Base-by-base conservation (phyloP, 225 moss, liverwort and hornwort genomes). In the Rhytidiadelphus loreus region DNA sequence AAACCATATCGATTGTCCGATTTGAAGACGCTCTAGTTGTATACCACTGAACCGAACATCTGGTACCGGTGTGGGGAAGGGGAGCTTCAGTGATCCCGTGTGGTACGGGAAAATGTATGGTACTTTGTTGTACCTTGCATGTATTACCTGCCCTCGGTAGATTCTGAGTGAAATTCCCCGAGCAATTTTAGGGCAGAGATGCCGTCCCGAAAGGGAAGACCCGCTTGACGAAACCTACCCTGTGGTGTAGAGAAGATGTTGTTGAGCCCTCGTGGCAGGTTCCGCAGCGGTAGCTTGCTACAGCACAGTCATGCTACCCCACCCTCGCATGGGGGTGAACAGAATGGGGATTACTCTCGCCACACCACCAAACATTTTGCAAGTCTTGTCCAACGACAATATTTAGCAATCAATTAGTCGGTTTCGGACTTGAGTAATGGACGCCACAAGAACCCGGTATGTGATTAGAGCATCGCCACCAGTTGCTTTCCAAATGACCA, bases 41-140 rank as follows among this genome's bases (percentile, higher is more conserved):
- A 28, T 39, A 2, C 2, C 6, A 21, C 9, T 15, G 13, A 6
- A 1, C 22, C 1, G 0, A 0, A 0, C 0, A 0, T 0, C 0
- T 1, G 0, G 0, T 0, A 41, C 1, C 12, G 44, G 57, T 17
- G 8, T 18, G 56, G 84, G 61, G 83, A 87, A 84, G 84, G 87
- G 83, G 84, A 56, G 87, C 87, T 78, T 79, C 89, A 48, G 68
- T 3, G 16, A 7, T 53, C 24, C 33, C 6, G 21, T 9, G 46
- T 46, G 0, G 1, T 2, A 0, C 0, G 30, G 29, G 25, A 9
- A 9, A 11, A 50, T 11, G 9, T 50, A 11, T 11, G 50, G 9
- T 50, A 50, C 50, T 50, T 9, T 11, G 50, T 50, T 9, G 9
- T 11, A 9, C 11, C 9, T n/a, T n/a, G n/a, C n/a, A n/a, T n/a